Evolutionary conservation across 2,329 filamentous ascomycete genomes (phyloP).

Genomic region (Penicillium sp.): DNA sequence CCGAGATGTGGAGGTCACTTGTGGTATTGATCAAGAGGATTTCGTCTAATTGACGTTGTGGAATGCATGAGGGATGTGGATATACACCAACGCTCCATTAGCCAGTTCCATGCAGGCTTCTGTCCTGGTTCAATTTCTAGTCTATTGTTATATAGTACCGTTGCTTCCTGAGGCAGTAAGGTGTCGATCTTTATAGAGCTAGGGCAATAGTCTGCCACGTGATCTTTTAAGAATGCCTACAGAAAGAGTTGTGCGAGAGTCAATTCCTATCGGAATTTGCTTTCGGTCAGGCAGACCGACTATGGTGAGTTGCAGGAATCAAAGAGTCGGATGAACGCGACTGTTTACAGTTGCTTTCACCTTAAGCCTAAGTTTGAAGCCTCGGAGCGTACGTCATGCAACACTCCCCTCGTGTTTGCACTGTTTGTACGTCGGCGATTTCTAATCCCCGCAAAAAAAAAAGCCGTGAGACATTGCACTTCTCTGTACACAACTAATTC

Average conservation of each 20-base stretch:
- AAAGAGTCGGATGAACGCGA: neutral
- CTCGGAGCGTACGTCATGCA: neutral
- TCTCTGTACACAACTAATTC: slow-evolving; percentile 1
- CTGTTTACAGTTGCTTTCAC: neutral
- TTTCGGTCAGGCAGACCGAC: neutral
- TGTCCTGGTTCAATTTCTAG: neutral
- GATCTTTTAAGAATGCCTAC: neutral
- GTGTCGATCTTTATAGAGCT: neutral
- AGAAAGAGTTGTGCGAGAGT: neutral
- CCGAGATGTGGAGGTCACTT: neutral
- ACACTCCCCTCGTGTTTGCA: slow-evolving; percentile 32
- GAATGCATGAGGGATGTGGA: neutral
- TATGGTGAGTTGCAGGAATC: neutral
- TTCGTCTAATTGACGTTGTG: neutral
- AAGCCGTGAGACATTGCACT: slow-evolving; percentile 2
- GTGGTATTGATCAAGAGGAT: neutral
- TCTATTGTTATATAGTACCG: neutral
- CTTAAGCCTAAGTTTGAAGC: neutral
- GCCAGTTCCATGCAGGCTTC: neutral
- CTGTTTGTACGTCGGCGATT: slow-evolving; percentile 26
- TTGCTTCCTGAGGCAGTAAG: neutral
- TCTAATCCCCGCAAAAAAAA: slow-evolving; percentile 18
- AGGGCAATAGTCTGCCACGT: neutral
- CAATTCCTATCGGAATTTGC: neutral
- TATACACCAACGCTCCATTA: too few species aligned